phyloP scores from a whole-genome alignment of 495 filamentous ascomycete species.

The Achaetomiella virescens region DNA sequence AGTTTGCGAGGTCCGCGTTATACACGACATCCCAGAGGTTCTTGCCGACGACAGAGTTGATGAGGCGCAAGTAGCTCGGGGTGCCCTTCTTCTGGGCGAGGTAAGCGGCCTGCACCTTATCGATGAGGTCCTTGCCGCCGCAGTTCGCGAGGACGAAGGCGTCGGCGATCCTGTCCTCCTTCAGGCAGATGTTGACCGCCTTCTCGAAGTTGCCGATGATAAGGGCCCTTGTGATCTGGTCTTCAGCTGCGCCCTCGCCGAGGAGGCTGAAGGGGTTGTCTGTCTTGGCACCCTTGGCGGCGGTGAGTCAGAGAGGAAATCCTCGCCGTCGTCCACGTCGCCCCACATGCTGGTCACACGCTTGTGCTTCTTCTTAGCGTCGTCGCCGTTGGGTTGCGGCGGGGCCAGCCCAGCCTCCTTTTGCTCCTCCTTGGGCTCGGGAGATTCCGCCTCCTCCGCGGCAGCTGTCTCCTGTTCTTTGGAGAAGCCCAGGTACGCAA shows the following conservation, averaged over 20 bases:
- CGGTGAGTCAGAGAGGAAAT: constrained; percentile 72
- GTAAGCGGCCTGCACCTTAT: constrained; percentile 89
- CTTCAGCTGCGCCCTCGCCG: constrained; percentile 72
- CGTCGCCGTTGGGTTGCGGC: constrained; percentile 32
- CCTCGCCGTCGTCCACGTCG: constrained; percentile 68
- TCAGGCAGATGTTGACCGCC: constrained; percentile 79
- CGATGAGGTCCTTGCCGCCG: constrained; percentile 86
- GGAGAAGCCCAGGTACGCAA: constrained; percentile 82
- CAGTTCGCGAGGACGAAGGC: constrained; percentile 98
- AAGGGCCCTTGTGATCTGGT: constrained; percentile 77
- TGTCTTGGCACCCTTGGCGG: constrained; percentile 48
- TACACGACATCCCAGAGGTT: constrained; percentile 98
- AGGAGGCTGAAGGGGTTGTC: constrained; percentile 57
- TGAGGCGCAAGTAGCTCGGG: constrained; percentile 85
- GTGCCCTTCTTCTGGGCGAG: constrained; percentile 72
- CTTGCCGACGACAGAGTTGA: constrained; percentile 89
- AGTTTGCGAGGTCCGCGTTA: constrained; percentile 85
- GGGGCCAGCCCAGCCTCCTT: constrained; percentile 42
- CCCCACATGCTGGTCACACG: constrained; percentile 41
- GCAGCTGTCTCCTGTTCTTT: constrained; percentile 48
- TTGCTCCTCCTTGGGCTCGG: constrained; percentile 33
- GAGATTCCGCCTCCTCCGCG: constrained; percentile 14
- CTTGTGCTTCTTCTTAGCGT: constrained; percentile 36
- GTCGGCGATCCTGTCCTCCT: constrained; percentile 85
- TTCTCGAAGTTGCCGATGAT: constrained; percentile 87